Conservation (phyloP, 306 rosid genomes). For the Luffa acutangula region DNA sequence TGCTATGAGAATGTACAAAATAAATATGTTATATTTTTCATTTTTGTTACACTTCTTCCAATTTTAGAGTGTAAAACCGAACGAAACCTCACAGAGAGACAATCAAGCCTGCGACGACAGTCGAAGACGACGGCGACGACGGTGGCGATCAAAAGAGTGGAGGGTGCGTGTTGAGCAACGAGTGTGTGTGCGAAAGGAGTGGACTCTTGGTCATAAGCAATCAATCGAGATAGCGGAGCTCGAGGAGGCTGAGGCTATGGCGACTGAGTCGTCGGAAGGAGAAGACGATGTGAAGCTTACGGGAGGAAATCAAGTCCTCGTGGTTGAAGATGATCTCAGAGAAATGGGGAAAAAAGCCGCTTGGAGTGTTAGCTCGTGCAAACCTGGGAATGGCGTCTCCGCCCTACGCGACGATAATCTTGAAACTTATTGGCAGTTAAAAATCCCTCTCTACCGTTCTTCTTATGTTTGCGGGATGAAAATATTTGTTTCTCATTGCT, state of each 20-base stretch:
- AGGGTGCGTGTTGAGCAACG: not conserved
- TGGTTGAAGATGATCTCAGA: slow-evolving; percentile 57
- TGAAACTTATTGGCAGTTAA: slow-evolving; percentile 82
- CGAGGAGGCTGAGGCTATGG: slow-evolving; percentile 32
- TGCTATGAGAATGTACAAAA: no score
- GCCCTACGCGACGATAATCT: slow-evolving; percentile 72
- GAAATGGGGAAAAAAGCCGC: slow-evolving; percentile 92
- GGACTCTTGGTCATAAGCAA: not conserved
- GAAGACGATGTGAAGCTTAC: slow-evolving; percentile 71
- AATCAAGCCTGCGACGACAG: not conserved
- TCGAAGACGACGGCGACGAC: not conserved
- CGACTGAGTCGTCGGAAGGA: slow-evolving; percentile 81
- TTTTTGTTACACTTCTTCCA: not conserved
- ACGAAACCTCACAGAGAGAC: not conserved
- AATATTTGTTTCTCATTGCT: not conserved
- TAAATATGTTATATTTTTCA: no score
- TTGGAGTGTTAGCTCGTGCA: slow-evolving; percentile 96
- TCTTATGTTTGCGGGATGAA: not conserved
- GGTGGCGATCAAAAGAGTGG: not conserved
- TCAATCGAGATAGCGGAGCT: slow-evolving; percentile 1
- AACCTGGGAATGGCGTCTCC: slow-evolving; percentile 83
- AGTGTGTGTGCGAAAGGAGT: not conserved
- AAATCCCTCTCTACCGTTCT: not conserved
- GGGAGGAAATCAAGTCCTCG: slow-evolving; percentile 41
- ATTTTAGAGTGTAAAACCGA: not conserved